Base-by-base conservation (phyloP, 345 rosid species). In the Populus davidiana region DNA sequence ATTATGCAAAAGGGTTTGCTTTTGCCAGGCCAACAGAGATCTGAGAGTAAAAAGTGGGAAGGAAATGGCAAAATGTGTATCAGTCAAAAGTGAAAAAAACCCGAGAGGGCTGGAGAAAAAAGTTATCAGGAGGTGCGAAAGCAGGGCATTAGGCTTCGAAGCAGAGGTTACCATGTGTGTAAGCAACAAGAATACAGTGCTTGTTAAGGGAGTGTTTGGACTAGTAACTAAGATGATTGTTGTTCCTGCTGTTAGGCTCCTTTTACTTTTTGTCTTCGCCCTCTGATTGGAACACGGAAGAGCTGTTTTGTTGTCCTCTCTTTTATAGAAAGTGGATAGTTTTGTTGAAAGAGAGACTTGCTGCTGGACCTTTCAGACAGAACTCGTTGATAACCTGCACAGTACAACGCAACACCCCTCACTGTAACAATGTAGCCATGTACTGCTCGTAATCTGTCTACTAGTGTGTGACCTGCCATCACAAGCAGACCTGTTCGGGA, bases 1-100 rank as follows among this genome's bases (percentile, higher is more conserved):
- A 23, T 31, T 71, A 29, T 10, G 73, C 38, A 39, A 78, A 78
- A 73, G 36, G 63, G 8, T 44, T 77, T 70, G 75, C 81, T 73
- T 62, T n/a, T 21, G 27, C 4, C 70, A 68, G 43, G 27, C 29
- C 43, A 33, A 50, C 23, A 12, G 71, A 61, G 38, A 68, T 33
- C 29, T 25, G 5, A 20, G 2, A 21, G 36, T 13, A 33, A 38
- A 74, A 77, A 65, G 33, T 25, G 12, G 14, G 25, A 35, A 2
- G 27, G 8, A 47, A 71, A 27, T 35, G 54, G 43, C 50, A 2
- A 72, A 77, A 70, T 66, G 47, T 63, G 69, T 29, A 70, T 62
- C 18, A 33, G 39, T 33, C 14, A 63, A 71, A 71, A 71, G 70
- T 10, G 44, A 70, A 59, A 69, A n/a, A 74, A 12, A 68, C 8